phyloP scores from a whole-genome alignment of 2,329 filamentous ascomycete genomes.

The Neopestalotiopsis sp. region DNA sequence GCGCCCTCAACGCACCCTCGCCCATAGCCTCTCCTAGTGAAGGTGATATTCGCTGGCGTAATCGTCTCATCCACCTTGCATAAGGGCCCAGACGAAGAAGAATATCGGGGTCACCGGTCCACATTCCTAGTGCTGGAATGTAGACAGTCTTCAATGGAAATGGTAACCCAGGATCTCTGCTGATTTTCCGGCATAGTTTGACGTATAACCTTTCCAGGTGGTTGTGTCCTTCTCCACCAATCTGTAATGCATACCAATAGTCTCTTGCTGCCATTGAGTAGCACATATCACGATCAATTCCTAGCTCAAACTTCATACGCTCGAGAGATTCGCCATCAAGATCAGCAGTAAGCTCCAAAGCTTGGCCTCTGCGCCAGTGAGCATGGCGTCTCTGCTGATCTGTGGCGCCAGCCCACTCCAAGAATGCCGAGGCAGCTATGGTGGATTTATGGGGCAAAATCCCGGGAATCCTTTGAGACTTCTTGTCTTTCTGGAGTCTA shows the following conservation, averaged over 20 bases:
- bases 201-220: background rate
- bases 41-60: background rate
- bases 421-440: background rate
- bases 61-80: background rate
- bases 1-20: background rate
- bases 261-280: conserved; percentile 2
- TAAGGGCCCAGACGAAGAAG: background rate
- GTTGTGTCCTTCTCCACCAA: background rate
- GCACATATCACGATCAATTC: background rate
- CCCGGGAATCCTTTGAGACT: background rate
- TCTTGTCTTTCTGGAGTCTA: background rate
- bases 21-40: background rate
- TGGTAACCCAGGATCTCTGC: background rate
- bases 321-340: background rate
- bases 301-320: background rate
- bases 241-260: background rate
- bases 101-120: background rate
- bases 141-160: background rate
- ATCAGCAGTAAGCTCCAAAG: background rate
- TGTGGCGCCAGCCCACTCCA: conserved; percentile 1
- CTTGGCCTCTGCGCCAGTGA: background rate
- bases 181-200: background rate
- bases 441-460: background rate
- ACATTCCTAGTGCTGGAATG: background rate
- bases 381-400: background rate